phyloP scores from a whole-genome alignment of 768 basidiomycete species.

The Nidularia sp. region DNA sequence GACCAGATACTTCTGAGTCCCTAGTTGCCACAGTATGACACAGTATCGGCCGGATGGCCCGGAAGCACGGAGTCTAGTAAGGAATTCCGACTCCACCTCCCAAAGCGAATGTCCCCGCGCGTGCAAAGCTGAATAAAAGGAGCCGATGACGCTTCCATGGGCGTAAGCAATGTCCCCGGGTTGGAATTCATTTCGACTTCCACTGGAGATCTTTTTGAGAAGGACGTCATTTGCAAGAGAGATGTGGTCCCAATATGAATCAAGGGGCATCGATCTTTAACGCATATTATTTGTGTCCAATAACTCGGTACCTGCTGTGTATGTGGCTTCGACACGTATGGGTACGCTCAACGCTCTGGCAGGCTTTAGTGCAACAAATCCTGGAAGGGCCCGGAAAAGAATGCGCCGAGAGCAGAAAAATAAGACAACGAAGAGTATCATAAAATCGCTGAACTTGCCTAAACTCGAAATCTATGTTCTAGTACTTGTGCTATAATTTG shows the following conservation, averaged over 20 bases:
- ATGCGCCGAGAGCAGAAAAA: too few species aligned
- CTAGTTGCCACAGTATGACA: conserved; percentile 26
- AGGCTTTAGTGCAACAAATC: too few species aligned
- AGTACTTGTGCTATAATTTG: too few species aligned
- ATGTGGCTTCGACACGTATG: too few species aligned
- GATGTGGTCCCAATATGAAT: conserved; percentile 7
- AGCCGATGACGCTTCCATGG: conserved; percentile 13
- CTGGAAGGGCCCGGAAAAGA: too few species aligned
- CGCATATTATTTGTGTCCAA: too few species aligned
- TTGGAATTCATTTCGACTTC: conserved; percentile 8
- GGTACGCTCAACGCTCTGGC: too few species aligned
- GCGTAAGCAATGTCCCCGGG: conserved; percentile 23
- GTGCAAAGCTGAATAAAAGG: conserved; percentile 14
- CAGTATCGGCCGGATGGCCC: conserved; percentile 20
- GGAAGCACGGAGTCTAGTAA: conserved; percentile 4
- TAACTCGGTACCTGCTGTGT: too few species aligned
- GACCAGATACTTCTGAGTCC: conserved; percentile 23
- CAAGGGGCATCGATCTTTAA: conserved; percentile 9
- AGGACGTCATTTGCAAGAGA: background rate
- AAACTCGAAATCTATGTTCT: too few species aligned
- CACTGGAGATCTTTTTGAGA: background rate
- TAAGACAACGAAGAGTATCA: too few species aligned
- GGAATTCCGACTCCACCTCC: conserved; percentile 9
- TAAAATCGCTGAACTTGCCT: too few species aligned
- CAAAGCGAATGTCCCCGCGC: conserved; percentile 14